Conservation (phyloP, 179 eudicot species). For the Dionaea muscipula region DNA sequence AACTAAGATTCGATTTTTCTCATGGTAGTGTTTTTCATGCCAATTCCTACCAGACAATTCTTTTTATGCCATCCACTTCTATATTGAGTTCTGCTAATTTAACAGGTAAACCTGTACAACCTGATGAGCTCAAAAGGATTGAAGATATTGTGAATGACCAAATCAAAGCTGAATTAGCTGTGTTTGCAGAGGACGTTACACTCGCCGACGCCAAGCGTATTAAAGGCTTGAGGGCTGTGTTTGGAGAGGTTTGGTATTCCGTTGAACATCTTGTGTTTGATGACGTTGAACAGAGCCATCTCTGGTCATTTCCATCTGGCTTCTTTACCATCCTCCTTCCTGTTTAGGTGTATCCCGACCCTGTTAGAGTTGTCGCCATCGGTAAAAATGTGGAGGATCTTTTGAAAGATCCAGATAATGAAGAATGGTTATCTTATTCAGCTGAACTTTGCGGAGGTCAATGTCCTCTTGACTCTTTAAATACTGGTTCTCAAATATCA, state of each 20-base stretch:
- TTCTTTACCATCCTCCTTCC: conserved; percentile 2
- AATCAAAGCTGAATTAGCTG: conserved; percentile 73
- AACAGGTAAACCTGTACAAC: conserved; percentile 81
- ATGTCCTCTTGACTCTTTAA: background rate
- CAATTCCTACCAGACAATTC: no score
- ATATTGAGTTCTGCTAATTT: background rate
- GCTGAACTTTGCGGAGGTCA: conserved; percentile 95
- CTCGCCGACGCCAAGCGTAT: conserved; percentile 79
- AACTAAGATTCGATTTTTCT: conserved; percentile 88
- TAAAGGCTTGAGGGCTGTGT: conserved; percentile 89
- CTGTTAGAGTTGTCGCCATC: conserved; percentile 83
- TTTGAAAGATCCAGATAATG: conserved; percentile 63
- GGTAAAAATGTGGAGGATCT: conserved; percentile 86
- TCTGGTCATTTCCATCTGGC: background rate
- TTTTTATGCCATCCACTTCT: background rate
- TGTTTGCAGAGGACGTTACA: conserved; percentile 65
- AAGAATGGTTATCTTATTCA: conserved; percentile 69
- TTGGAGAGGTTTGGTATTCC: conserved; percentile 65
- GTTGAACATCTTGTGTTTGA: background rate
- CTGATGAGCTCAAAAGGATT: conserved; percentile 67
- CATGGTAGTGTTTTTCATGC: conserved; percentile 44
- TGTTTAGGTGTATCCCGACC: conserved; percentile 87
- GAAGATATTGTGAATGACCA: conserved; percentile 84
- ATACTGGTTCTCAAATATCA: conserved; percentile 1
- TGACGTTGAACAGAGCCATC: background rate